phyloP scores from a whole-genome alignment of 2,329 filamentous ascomycete genomes.

The Neopestalotiopsis clavispora region DNA sequence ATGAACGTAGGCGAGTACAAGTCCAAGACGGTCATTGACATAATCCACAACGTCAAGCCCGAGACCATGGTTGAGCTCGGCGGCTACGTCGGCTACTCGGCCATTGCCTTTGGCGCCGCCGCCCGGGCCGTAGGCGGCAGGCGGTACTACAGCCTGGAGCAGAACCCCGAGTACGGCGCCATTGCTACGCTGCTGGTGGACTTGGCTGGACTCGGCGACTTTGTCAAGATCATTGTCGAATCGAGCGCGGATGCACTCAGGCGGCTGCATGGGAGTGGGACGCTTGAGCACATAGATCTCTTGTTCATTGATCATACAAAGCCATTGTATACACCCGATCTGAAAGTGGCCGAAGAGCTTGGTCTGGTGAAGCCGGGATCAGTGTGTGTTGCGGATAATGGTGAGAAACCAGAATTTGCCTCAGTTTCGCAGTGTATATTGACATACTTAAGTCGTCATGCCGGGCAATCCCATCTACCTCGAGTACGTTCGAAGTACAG shows the following conservation, averaged over 20 bases:
- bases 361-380: conserved; percentile 66
- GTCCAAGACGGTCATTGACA: conserved; percentile 69
- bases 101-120: conserved; percentile 74
- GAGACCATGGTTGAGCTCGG: conserved; percentile 77
- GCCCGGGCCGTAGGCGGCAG: conserved; percentile 67
- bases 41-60: conserved; percentile 72
- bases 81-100: conserved; percentile 82
- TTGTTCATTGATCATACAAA: conserved; percentile 85
- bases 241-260: conserved; percentile 69
- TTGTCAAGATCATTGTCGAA: conserved; percentile 74
- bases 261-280: conserved; percentile 58
- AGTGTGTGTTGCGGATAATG: conserved; percentile 71
- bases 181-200: conserved; percentile 72
- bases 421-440: not conserved
- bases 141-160: conserved; percentile 73
- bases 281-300: conserved; percentile 66
- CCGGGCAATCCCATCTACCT: conserved; percentile 74
- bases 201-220: conserved; percentile 72
- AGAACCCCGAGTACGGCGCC: conserved; percentile 74
- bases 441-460: conserved; percentile 55
- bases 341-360: conserved; percentile 78
- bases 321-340: conserved; percentile 72
- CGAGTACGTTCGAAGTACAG: conserved; percentile 70
- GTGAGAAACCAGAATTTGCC: conserved; percentile 22
- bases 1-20: conserved; percentile 84